Percentiles rank a stretch among this genome's conserved stretches.
Evolutionary conservation across 192 early-diverging fungal genomes (phyloP).

Genomic region (Dimargaris cristalligena): DNA sequence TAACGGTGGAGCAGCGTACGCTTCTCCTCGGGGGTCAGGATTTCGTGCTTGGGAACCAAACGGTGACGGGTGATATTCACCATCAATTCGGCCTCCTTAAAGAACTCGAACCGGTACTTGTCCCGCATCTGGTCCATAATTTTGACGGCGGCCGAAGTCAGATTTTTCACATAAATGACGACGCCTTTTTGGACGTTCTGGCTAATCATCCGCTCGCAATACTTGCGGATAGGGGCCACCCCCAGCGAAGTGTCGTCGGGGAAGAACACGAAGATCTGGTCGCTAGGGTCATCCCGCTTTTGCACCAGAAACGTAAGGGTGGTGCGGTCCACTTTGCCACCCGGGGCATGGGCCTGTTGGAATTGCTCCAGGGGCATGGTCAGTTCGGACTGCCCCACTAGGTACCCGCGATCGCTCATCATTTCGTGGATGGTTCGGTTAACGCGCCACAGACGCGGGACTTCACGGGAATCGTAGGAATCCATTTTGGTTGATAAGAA

Average conservation of each 20-base stretch:
- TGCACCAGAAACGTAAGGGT: slow-evolving; percentile 72
- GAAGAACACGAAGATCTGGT: slow-evolving; percentile 84
- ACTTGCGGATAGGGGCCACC: slow-evolving; percentile 78
- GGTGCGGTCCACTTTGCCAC: slow-evolving; percentile 61
- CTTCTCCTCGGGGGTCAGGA: slow-evolving; percentile 77
- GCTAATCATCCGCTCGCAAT: slow-evolving; percentile 55
- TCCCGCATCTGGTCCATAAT: slow-evolving; percentile 27
- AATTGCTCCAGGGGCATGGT: slow-evolving; percentile 72
- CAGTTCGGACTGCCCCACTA: slow-evolving; percentile 59
- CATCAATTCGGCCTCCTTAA: slow-evolving; percentile 78
- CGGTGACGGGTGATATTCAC: slow-evolving; percentile 96
- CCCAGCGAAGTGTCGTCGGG: slow-evolving; percentile 78
- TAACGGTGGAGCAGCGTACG: slow-evolving; percentile 77
- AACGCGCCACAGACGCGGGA: slow-evolving; percentile 62
- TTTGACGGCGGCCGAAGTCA: slow-evolving; percentile 77
- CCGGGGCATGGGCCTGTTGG: slow-evolving; percentile 40
- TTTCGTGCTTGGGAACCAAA: slow-evolving; percentile 87
- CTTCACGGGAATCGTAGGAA: slow-evolving; percentile 33
- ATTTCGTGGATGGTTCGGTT: slow-evolving; percentile 82
- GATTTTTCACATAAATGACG: slow-evolving; percentile 65
- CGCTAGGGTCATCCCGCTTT: slow-evolving; percentile 58
- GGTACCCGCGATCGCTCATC: slow-evolving; percentile 79
- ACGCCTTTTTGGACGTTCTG: slow-evolving; percentile 71
- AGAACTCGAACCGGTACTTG: slow-evolving; percentile 53
- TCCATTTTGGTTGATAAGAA: too few species aligned